These are phyloP conservation scores for Skeletonema grethae DNA, from an alignment of 108 stramenopile species.

Conservation along the genomic window DNA sequence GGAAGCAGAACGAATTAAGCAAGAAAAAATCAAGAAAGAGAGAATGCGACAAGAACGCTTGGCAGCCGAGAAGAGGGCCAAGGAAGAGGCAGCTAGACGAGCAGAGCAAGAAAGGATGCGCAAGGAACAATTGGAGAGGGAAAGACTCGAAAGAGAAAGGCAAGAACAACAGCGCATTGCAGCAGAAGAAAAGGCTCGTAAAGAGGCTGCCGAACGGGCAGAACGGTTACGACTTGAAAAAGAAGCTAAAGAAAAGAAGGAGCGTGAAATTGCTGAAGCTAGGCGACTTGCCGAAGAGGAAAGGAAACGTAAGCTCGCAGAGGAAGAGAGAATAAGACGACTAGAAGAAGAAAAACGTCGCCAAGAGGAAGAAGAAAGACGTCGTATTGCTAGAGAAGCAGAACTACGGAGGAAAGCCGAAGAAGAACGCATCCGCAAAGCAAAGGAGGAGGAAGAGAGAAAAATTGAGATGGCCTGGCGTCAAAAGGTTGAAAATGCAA, in stretches of 20 bases:
- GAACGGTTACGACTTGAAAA: slow-evolving; percentile 33
- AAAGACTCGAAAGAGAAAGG: slow-evolving; percentile 16
- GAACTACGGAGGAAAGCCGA: slow-evolving; percentile 35
- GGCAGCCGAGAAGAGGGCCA: slow-evolving; percentile 30
- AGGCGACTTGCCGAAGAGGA: slow-evolving; percentile 22
- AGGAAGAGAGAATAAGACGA: slow-evolving; percentile 11
- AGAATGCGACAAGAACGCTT: slow-evolving; percentile 23
- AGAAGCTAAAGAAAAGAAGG: slow-evolving; percentile 22
- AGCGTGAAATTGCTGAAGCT: slow-evolving; percentile 27
- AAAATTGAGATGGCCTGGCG: slow-evolving; percentile 33
- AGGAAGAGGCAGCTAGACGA: slow-evolving; percentile 16
- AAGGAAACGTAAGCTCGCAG: slow-evolving; percentile 15
- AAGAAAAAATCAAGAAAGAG: slow-evolving; percentile 18
- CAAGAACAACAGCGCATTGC: slow-evolving; percentile 17
- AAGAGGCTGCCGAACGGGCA: slow-evolving; percentile 26
- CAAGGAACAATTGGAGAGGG: slow-evolving; percentile 25
- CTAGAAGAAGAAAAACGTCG: slow-evolving; percentile 41
- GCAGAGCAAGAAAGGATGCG: slow-evolving; percentile 24
- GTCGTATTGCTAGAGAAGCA: slow-evolving; percentile 17
- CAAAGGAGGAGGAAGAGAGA: slow-evolving; percentile 41
- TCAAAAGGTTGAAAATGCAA: slow-evolving; percentile 38
- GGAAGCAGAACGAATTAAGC: slow-evolving; percentile 6
- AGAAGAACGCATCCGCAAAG: slow-evolving; percentile 40
- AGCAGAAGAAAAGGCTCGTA: slow-evolving; percentile 20
- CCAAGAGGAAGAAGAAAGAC: slow-evolving; percentile 12